Evolutionary conservation across 192 early-diverging fungal species (phyloP).

Genomic region (Umbelopsis ramanniana): DNA sequence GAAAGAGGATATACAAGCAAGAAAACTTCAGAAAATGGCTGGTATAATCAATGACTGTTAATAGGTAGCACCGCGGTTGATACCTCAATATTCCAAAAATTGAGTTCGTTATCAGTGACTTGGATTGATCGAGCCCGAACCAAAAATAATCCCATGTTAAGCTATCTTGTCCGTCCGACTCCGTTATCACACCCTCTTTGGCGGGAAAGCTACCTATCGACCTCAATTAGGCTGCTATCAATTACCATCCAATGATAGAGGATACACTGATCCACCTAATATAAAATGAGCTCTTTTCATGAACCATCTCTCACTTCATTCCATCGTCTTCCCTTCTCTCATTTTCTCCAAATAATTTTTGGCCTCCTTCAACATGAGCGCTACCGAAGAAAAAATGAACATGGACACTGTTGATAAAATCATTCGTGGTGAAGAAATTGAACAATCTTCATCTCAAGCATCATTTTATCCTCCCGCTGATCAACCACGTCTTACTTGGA

Average conservation of each 20-base stretch:
- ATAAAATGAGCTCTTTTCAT: background rate
- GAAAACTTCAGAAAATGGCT: background rate
- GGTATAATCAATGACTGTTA: background rate
- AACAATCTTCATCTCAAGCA: slow-evolving; percentile 9
- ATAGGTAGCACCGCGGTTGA: background rate
- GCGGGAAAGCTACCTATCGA: background rate
- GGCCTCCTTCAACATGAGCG: slow-evolving; percentile 6
- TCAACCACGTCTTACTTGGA: background rate
- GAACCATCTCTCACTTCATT: background rate
- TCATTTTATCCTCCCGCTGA: slow-evolving; percentile 11
- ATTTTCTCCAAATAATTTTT: background rate
- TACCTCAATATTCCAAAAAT: background rate
- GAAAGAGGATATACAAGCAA: background rate
- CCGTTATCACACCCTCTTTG: background rate
- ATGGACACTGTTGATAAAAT: slow-evolving; percentile 10
- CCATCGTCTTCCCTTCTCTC: background rate
- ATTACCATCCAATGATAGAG: background rate
- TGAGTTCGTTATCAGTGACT: slow-evolving; percentile 2
- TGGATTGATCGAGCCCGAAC: background rate
- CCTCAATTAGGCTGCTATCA: background rate
- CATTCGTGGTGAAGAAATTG: slow-evolving; percentile 15
- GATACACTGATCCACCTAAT: background rate
- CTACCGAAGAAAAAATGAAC: slow-evolving; percentile 6
- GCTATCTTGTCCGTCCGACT: background rate
- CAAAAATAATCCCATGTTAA: background rate